Base-by-base conservation (phyloP, 1,284 basidiomycete genomes). In the Microbotryomycetes sp. region DNA sequence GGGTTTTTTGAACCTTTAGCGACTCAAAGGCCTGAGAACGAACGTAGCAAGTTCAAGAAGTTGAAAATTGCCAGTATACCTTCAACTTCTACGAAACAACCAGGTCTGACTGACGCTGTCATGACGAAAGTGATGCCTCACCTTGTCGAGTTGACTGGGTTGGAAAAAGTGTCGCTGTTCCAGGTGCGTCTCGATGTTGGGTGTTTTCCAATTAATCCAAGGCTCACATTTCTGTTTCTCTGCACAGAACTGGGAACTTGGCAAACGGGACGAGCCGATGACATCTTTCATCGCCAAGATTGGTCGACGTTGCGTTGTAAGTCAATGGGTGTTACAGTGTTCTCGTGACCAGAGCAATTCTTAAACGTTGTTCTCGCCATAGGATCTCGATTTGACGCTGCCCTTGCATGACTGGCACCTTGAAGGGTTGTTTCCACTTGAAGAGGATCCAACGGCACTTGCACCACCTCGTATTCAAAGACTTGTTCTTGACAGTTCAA, bases 61-160 rank as follows among this genome's bases (percentile, higher is more conserved):
- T 51, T 72, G 48, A 72, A 71, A 56, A 56, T 71, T 16, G 70
- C 63, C 4, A 48, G 51, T 6, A 65, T 67, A 9, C 65, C 65
- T 14, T 28, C 28, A 5, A 52, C 50, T 3, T 60, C 62, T 49
- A 63, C 59, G 15, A 69, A 65, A 32, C 62, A 53, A 28, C 64
- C 57, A 1, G 64, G 64, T 2, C 16, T 66, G 30, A 66, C 64
- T 2, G 67, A 70, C n/a, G 52, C 52, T 4, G 64, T 66, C 25
- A 49, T 70, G 9, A 23, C 50, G n/a, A 59, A 58, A 32, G 22
- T 71, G 4, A 14, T 70, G 59, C 67, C 69, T 28, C 62, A 28
- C 14, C 54, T 70, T 25, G 65, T 64, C 42, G 53, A 59, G 49
- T 55, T 71, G 23, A 51, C 58, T 15, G 67, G 67, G 25, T 31